Evolutionary conservation across 176 grass and related monocot species (phyloP).

Genomic region (Hsuehochloa calcarea): DNA sequence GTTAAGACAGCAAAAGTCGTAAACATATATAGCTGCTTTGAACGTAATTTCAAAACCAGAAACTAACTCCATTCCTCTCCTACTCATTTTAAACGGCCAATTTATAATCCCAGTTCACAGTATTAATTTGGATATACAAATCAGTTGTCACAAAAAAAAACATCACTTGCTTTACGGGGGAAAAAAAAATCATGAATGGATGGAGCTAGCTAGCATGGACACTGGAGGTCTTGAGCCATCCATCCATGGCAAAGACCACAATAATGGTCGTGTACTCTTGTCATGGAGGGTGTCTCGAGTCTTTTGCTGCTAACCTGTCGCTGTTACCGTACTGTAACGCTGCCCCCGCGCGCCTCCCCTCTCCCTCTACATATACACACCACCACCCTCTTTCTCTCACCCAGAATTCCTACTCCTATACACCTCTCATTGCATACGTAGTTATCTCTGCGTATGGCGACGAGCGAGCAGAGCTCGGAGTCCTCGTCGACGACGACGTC

Average conservation of each 20-base stretch:
- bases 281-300: neutral
- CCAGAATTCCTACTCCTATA: no score
- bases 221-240: neutral
- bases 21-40: no score
- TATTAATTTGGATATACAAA: no score
- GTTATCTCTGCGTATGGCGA: neutral
- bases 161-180: no score
- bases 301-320: neutral
- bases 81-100: neutral
- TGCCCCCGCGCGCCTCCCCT: neutral
- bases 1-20: neutral
- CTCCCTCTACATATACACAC: neutral
- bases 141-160: no score
- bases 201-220: neutral
- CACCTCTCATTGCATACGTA: neutral
- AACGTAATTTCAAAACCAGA: no score
- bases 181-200: neutral
- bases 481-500: slow-evolving; percentile 22
- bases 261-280: neutral
- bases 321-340: neutral
- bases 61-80: no score
- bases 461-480: slow-evolving; percentile 40
- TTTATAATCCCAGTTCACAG: neutral
- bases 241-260: neutral
- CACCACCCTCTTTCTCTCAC: neutral